Evolutionary conservation across 768 basidiomycete species (phyloP).

Genomic region (Fomitopsis serialis): DNA sequence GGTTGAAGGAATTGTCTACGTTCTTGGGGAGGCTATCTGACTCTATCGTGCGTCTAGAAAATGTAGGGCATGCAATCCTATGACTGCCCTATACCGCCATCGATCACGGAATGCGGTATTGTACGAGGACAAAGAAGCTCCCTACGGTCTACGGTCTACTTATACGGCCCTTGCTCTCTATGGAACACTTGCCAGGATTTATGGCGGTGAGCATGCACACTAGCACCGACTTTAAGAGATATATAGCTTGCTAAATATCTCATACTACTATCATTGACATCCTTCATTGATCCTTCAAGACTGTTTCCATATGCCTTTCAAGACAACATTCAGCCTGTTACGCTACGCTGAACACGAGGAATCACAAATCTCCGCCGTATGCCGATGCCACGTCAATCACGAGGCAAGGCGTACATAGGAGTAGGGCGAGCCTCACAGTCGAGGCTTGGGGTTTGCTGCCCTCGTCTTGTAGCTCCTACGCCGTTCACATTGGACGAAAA

Average conservation of each 20-base stretch:
- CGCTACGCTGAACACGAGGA: slow-evolving; percentile 20
- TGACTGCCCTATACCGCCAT: slow-evolving; percentile 11
- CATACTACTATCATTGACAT: background rate
- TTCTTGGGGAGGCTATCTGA: no score
- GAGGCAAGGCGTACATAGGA: slow-evolving; percentile 5
- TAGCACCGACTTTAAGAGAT: no score
- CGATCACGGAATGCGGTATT: slow-evolving; percentile 5
- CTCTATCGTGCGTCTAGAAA: no score
- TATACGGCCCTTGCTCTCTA: slow-evolving; percentile 14
- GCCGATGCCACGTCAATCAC: slow-evolving; percentile 6
- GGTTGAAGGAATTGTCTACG: no score
- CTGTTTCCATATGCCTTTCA: slow-evolving; percentile 10
- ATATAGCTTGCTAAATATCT: background rate
- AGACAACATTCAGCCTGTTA: slow-evolving; percentile 16
- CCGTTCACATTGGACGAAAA: background rate
- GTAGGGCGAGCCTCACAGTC: slow-evolving; percentile 19
- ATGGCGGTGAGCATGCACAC: slow-evolving; percentile 9
- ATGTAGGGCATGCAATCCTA: no score
- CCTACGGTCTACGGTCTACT: background rate
- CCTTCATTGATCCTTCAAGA: slow-evolving; percentile 1
- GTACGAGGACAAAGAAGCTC: slow-evolving; percentile 16
- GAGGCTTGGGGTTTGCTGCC: slow-evolving; percentile 28
- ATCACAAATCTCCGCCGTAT: slow-evolving; percentile 16
- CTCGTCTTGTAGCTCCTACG: slow-evolving; percentile 30
- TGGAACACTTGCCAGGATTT: slow-evolving; percentile 6